Conservation (phyloP, 306 rosid species). For the Hylodesmum podocarpum region DNA sequence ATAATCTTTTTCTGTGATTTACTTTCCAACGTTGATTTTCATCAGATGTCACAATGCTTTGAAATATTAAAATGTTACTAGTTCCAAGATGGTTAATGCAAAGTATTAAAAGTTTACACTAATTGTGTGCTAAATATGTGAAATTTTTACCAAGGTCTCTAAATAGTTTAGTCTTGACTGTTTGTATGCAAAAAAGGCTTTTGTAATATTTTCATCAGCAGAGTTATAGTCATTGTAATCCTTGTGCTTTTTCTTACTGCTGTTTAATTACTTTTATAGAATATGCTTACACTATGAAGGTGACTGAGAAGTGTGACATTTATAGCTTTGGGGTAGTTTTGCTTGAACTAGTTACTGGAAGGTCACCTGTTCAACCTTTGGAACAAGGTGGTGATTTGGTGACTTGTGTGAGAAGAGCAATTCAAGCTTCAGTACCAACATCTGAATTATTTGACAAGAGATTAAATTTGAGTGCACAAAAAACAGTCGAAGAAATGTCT, state of each 20-base stretch:
- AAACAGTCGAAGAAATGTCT: conserved; percentile 65
- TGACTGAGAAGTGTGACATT: conserved; percentile 81
- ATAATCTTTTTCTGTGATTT: not conserved
- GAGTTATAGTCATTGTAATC: not conserved
- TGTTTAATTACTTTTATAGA: conserved; percentile 49
- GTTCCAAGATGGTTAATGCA: not conserved
- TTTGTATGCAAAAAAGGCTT: not conserved
- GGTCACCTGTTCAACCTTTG: conserved; percentile 74
- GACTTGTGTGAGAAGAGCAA: conserved; percentile 62
- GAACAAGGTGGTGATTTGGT: conserved; percentile 83
- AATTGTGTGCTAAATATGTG: not conserved
- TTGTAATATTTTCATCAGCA: not conserved
- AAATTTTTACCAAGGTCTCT: not conserved
- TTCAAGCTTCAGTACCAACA: conserved; percentile 42
- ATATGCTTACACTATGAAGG: conserved; percentile 84
- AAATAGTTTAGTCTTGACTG: not conserved
- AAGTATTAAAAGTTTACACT: not conserved
- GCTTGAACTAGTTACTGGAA: conserved; percentile 68
- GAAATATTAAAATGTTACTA: not conserved
- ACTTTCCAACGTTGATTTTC: not conserved
- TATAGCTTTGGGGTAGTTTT: conserved; percentile 83
- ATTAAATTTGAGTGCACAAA: conserved; percentile 44
- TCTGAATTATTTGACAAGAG: conserved; percentile 63
- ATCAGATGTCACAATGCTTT: not conserved
- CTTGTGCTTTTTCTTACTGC: conserved; percentile 21